Conservation (phyloP, 1,139 yeast species). For the Diutina rugosa region DNA sequence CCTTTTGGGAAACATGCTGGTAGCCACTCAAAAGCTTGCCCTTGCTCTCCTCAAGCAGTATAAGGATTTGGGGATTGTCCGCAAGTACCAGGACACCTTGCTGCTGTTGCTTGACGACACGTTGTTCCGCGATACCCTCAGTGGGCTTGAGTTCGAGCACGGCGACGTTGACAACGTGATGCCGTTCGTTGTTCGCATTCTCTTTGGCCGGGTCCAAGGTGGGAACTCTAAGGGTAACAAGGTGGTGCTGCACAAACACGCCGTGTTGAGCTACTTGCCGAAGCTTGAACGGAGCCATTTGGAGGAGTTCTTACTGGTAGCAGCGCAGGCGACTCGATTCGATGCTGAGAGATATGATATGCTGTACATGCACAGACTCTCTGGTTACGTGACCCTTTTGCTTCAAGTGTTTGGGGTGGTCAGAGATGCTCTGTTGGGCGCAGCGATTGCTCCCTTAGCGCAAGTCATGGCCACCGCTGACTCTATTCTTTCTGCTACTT, state of each 20-base stretch:
- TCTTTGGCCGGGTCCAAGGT: constrained; percentile 79
- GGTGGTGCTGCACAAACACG: background rate
- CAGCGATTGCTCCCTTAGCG: background rate
- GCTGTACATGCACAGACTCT: background rate
- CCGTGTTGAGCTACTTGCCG: background rate
- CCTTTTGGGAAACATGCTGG: background rate
- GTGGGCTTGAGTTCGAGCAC: constrained; percentile 46
- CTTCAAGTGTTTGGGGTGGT: background rate
- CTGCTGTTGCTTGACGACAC: constrained; percentile 71
- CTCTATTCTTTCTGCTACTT: background rate
- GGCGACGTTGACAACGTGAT: constrained; percentile 47
- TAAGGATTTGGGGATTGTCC: constrained; percentile 13
- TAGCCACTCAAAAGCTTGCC: background rate
- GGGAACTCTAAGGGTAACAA: background rate
- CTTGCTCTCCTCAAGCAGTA: background rate
- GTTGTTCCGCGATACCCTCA: constrained; percentile 51
- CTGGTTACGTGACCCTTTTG: background rate
- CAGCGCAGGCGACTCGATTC: background rate
- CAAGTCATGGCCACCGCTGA: background rate
- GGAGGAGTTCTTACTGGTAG: background rate
- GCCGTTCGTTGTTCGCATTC: constrained; percentile 64
- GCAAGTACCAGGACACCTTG: constrained; percentile 63
- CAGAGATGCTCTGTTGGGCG: background rate
- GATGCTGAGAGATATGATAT: background rate
- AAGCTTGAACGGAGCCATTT: background rate